A percentile compares a stretch with the other conserved stretches of the same genome.
These are phyloP conservation scores for Tylopilus sp. DNA, from an alignment of 1,284 basidiomycete species.

Conservation along the genomic window DNA sequence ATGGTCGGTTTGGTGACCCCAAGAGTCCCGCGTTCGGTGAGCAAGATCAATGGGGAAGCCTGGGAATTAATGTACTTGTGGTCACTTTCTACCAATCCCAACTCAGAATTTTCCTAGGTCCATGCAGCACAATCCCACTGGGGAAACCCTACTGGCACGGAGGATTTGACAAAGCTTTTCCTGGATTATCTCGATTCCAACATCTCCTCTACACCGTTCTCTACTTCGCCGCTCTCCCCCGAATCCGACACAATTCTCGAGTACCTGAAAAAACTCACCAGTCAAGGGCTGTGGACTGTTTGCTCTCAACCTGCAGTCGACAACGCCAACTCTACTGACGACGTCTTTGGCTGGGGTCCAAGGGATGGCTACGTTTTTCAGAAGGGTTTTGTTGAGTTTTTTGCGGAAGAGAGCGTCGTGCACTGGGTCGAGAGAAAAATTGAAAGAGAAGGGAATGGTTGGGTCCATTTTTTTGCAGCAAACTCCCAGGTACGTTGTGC, in stretches of 20 bases:
- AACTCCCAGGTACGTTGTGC: slow-evolving; percentile 60
- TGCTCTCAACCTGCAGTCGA: slow-evolving; percentile 96
- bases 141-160: slow-evolving; percentile 70
- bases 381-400: slow-evolving; percentile 98
- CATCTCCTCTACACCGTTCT: slow-evolving; percentile 83
- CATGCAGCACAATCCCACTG: slow-evolving; percentile 71
- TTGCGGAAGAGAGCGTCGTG: slow-evolving; percentile 68
- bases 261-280: slow-evolving; percentile 75
- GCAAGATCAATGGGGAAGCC: slow-evolving; percentile 69
- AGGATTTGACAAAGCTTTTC: slow-evolving; percentile 81
- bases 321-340: slow-evolving; percentile 69
- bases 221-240: slow-evolving; percentile 75
- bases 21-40: slow-evolving; percentile 94
- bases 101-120: slow-evolving; percentile 40
- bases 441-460: slow-evolving; percentile 51
- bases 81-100: background rate
- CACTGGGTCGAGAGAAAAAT: slow-evolving; percentile 60
- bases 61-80: slow-evolving; percentile 45
- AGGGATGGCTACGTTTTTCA: slow-evolving; percentile 92
- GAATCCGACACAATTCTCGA: slow-evolving; percentile 84
- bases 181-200: slow-evolving; percentile 72
- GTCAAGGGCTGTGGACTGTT: slow-evolving; percentile 88
- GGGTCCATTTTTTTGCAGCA: slow-evolving; percentile 84
- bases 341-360: slow-evolving; percentile 90
- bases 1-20: slow-evolving; percentile 97